Conservation (phyloP, 306 rosid genomes). For the Ormosia emarginata region DNA sequence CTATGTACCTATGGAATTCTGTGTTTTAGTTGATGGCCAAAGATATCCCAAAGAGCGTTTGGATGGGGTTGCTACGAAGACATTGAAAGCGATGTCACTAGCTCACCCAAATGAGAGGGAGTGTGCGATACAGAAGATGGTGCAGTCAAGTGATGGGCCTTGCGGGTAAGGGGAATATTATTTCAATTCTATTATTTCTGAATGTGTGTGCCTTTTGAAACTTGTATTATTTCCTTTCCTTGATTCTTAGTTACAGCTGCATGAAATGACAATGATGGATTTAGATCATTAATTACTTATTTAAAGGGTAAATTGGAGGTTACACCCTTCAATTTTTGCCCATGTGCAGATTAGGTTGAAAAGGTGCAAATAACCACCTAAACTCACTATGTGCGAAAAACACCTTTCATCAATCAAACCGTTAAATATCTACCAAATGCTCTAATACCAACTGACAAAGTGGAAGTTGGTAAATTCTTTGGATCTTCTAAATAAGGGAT, state of each 20-base stretch:
- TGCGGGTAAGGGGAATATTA: constrained; percentile 53
- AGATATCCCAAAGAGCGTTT: constrained; percentile 58
- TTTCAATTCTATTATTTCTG: neutral
- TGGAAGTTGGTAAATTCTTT: neutral
- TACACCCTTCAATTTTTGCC: neutral
- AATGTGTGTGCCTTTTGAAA: neutral
- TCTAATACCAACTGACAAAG: neutral
- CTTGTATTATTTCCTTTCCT: constrained; percentile 9
- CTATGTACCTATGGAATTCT: constrained; percentile 75
- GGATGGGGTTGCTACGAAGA: constrained; percentile 29
- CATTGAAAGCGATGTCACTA: constrained; percentile 48
- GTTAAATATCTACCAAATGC: neutral
- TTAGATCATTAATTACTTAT: neutral
- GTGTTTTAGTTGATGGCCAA: constrained; percentile 69
- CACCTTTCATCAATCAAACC: neutral
- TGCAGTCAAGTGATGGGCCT: constrained; percentile 62
- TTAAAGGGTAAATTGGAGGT: constrained; percentile 6
- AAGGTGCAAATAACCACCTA: neutral
- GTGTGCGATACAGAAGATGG: constrained; percentile 45
- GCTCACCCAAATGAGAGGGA: constrained; percentile 38
- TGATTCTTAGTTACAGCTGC: neutral
- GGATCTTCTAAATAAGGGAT: constrained; percentile 7
- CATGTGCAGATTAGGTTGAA: neutral
- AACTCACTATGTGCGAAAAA: neutral
- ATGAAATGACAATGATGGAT: constrained; percentile 3